A percentile compares a stretch with the other conserved stretches of the same genome.
These are phyloP conservation scores for Thelephora aurantiotincta DNA, from an alignment of 768 basidiomycete species.

Conservation along the genomic window DNA sequence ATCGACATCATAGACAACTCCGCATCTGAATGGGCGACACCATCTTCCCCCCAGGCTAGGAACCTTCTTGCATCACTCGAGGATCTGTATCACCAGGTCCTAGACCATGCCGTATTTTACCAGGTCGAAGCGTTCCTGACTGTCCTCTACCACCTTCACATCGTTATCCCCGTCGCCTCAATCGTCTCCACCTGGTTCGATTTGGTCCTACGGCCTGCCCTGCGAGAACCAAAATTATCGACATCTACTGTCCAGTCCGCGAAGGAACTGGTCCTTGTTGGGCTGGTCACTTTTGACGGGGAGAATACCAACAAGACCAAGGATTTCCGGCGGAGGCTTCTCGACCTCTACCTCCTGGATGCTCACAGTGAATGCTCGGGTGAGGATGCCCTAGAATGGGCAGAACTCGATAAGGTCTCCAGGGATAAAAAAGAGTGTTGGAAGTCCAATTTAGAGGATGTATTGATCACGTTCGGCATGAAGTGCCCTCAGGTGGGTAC, in stretches of 20 bases:
- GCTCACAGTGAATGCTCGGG: constrained; percentile 64
- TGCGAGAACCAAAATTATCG: constrained; percentile 60
- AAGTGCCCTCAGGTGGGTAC: constrained; percentile 47
- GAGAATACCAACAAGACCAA: constrained; percentile 36
- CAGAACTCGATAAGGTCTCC: constrained; percentile 46
- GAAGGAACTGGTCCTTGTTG: constrained; percentile 55
- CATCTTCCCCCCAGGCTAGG: constrained; percentile 31
- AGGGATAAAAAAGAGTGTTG: constrained; percentile 46
- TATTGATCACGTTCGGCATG: constrained; percentile 51
- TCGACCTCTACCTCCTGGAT: constrained; percentile 69
- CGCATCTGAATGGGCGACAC: constrained; percentile 25
- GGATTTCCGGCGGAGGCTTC: constrained; percentile 52
- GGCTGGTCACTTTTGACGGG: constrained; percentile 20
- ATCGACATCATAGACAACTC: constrained; percentile 40
- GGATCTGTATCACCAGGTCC: constrained; percentile 46
- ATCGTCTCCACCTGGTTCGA: constrained; percentile 76
- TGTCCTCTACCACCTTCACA: constrained; percentile 46
- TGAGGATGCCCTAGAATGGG: constrained; percentile 64
- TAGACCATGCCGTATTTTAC: constrained; percentile 46
- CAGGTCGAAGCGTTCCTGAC: constrained; percentile 58
- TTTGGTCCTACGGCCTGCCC: constrained; percentile 58
- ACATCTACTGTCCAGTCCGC: constrained; percentile 45
- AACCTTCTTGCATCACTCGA: constrained; percentile 36
- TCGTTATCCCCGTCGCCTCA: constrained; percentile 47
- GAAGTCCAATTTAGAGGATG: constrained; percentile 70